phyloP scores from a whole-genome alignment of 768 basidiomycete genomes.

The Tylopilus sp. region DNA sequence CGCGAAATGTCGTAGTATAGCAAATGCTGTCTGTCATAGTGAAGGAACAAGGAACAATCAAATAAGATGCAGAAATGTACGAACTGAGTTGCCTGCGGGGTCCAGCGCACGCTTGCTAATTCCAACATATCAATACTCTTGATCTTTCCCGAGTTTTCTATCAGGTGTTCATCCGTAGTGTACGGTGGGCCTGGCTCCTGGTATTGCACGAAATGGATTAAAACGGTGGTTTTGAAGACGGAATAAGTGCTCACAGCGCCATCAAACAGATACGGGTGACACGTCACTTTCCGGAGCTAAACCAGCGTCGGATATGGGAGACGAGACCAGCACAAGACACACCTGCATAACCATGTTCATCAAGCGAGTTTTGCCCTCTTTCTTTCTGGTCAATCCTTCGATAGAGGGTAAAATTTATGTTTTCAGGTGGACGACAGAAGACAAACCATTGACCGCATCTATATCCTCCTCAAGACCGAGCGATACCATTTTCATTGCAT shows the following conservation, averaged over 20 bases:
- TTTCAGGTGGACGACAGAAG: background rate
- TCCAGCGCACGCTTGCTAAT: no score
- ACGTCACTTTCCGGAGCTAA: conserved; percentile 77
- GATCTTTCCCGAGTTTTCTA: conserved; percentile 96
- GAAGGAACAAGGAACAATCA: no score
- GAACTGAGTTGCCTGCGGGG: no score
- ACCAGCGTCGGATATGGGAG: background rate
- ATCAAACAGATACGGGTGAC: conserved; percentile 90
- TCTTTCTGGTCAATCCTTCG: conserved; percentile 87
- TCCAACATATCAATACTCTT: no score
- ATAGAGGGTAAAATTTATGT: background rate
- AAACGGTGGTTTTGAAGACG: background rate
- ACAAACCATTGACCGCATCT: conserved; percentile 90
- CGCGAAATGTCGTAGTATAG: no score
- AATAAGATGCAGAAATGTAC: no score
- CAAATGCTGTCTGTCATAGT: no score
- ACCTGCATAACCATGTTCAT: conserved; percentile 99
- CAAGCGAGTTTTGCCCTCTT: conserved; percentile 94
- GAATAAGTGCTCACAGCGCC: conserved; percentile 59
- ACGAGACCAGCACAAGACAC: conserved; percentile 2
- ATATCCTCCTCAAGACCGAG: conserved; percentile 94
- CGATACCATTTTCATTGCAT: conserved; percentile 99
- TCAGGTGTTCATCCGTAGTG: conserved; percentile 95
- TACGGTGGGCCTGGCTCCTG: conserved; percentile 97
- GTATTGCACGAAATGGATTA: background rate